Conservation (phyloP, 352 stramenopile species). For the Pythium aquatile region DNA sequence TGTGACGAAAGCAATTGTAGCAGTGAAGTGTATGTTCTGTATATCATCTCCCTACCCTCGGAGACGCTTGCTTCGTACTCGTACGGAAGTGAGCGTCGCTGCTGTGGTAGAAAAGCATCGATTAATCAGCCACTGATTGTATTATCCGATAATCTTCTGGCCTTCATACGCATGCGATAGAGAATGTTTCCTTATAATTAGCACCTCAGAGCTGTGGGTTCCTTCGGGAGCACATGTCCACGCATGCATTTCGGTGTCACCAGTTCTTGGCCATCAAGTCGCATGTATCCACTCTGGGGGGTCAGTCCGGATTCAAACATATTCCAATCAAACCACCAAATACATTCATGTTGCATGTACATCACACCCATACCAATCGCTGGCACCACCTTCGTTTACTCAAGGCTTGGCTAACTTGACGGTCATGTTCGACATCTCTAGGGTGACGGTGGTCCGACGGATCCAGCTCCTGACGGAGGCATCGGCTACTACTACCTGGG, state of each 20-base stretch:
- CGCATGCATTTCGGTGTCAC: conserved; percentile 56
- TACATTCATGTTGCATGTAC: conserved; percentile 5
- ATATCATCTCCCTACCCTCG: conserved; percentile 10
- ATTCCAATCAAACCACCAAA: conserved; percentile 9
- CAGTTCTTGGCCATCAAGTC: conserved; percentile 81
- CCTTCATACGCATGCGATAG: conserved; percentile 89
- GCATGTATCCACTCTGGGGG: conserved; percentile 65
- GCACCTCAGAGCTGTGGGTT: conserved; percentile 58
- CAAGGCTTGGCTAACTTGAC: background rate
- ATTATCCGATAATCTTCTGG: conserved; percentile 67
- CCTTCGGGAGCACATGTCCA: conserved; percentile 9
- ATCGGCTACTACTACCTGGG: conserved; percentile 88
- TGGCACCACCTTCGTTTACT: background rate
- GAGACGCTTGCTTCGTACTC: background rate
- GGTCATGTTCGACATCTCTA: conserved; percentile 26
- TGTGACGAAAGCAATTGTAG: background rate
- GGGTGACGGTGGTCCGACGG: conserved; percentile 74
- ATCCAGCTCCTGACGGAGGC: conserved; percentile 66
- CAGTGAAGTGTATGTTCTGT: background rate
- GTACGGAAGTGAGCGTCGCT: conserved; percentile 7
- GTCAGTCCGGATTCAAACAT: conserved; percentile 90
- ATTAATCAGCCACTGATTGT: conserved; percentile 89
- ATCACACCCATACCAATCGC: background rate
- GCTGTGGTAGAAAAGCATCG: conserved; percentile 42
- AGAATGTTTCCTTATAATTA: conserved; percentile 82